phyloP scores from a whole-genome alignment of 352 stramenopile genomes.

The Phytophthora palmivora region DNA sequence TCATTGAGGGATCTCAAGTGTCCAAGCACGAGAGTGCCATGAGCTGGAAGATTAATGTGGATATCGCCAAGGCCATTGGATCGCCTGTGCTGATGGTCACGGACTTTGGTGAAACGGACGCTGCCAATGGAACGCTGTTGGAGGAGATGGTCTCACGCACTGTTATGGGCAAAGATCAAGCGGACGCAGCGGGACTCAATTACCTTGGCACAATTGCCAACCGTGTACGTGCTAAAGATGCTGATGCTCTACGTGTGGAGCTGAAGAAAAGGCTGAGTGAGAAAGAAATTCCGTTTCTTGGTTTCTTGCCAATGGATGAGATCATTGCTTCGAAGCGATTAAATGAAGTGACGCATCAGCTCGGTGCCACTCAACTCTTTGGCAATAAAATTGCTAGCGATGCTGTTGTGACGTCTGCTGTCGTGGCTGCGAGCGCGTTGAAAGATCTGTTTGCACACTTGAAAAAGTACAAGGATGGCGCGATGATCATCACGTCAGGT shows the following conservation, averaged over 20 bases:
- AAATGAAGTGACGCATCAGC: slow-evolving; percentile 75
- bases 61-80: slow-evolving; percentile 77
- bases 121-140: slow-evolving; percentile 40
- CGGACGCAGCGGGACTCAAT: slow-evolving; percentile 58
- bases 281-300: slow-evolving; percentile 63
- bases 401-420: slow-evolving; percentile 67
- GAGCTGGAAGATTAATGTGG: slow-evolving; percentile 84
- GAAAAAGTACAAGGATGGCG: slow-evolving; percentile 80
- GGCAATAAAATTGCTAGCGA: slow-evolving; percentile 72
- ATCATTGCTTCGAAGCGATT: slow-evolving; percentile 79
- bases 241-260: slow-evolving; percentile 40
- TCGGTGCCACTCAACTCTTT: slow-evolving; percentile 73
- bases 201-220: slow-evolving; percentile 84
- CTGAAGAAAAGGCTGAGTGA: slow-evolving; percentile 37
- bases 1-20: slow-evolving; percentile 80
- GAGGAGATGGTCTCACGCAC: slow-evolving; percentile 69
- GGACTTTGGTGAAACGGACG: slow-evolving; percentile 49
- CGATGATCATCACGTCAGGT: slow-evolving; percentile 79
- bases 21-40: slow-evolving; percentile 71
- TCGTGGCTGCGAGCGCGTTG: slow-evolving; percentile 73
- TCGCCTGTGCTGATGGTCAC: slow-evolving; percentile 67
- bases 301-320: slow-evolving; percentile 71
- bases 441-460: slow-evolving; percentile 81
- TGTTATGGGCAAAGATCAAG: slow-evolving; percentile 64
- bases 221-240: slow-evolving; percentile 53